Evolutionary conservation across 2,329 filamentous ascomycete genomes (phyloP), one percentile per base, ranked within the genome.

Genomic region (Myriosclerotinia scirpicola): DNA sequence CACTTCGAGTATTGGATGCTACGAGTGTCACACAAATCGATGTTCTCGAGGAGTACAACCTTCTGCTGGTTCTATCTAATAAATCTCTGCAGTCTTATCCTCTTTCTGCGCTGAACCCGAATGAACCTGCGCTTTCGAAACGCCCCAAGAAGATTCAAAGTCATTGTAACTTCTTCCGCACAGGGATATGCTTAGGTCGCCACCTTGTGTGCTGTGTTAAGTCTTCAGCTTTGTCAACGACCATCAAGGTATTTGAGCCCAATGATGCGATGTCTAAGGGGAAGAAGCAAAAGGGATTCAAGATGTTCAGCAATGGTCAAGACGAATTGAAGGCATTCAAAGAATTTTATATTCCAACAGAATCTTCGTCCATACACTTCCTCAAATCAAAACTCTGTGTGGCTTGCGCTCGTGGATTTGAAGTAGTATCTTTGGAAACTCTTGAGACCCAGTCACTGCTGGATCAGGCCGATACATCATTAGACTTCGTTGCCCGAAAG

Each of bases 221-320:
- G 81, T 96, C 92, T 52, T 94, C 91, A 22, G 91, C 93, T 3
- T 82, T 98, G 42, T 97, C 92, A 63, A 96, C 92, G 17, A 98
- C 94, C 2, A 97, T 99, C 82, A 98, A 98, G 80, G 95, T 98
- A n/a, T 98, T 92, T 79, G 94, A 99, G 80, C 95, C 95, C 0
- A 97, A 96, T 80, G 95, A 98, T 76, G 90, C 92, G 69, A 90
- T 96, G 84, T 90, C 90, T 65, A 95, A 93, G 81, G 92, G 91
- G 67, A 96, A 95, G 82, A 97, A 96, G 81, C 96, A 97, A 77
- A 95, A 93, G 75, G 94, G 95, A 22, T 89, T 99, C 68, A 97
- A 96, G 81, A 96, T 99, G 88, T 94, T 99, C 80, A 92, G 92
- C 69, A 89, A 86, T 71, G 92, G 93, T 11, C 93, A 97, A 77